Evolutionary conservation across 2,329 filamentous ascomycete genomes (phyloP), one percentile per base, ranked within the genome.

Genomic region (Cladosporium halotolerans): DNA sequence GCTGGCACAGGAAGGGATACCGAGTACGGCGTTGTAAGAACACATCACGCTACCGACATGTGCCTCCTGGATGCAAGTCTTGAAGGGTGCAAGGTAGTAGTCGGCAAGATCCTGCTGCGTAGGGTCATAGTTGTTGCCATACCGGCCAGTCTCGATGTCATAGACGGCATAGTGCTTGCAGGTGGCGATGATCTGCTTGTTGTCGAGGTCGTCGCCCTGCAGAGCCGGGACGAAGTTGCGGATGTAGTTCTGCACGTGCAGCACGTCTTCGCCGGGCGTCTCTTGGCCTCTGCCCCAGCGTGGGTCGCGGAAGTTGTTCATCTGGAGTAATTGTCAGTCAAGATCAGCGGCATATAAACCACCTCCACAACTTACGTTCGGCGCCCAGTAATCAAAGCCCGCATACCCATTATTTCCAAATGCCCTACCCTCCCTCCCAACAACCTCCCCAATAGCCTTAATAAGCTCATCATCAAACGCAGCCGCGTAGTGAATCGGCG

Each of bases 51-150:
- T 74, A 4, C 69, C 68, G 10, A 71, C 70, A 41, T 71, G 44
- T 2, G 69, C 67, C 45, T 72, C 70, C 40, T 70, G 62, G 4
- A 70, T 67, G 40, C 70, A 72, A 32, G 62, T 74, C 59, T 83
- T 73, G 68, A 87, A 87, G 0, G 81, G 77, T 1, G 79, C 81
- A n/a, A 83, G 72, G 62, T 84, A 86, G 67, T 85, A 86, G 59
- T 85, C 83, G 0, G 77, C 73, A 23, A 58, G 67, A 56, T 86
- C 83, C 58, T 86, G 83, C 52, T 73, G 69, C 4, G 74, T 71
- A 49, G 83, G 78, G 18, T 74, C 68, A 3, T 80, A 75, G 61
- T 84, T 72, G 57, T 82, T 83, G 11, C 74, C 72, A 4, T 55
- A 57, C 34, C 60, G 58, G 58, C 58, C 63, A 18, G 51, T 61